Evolutionary conservation across 768 basidiomycete genomes (phyloP), one percentile per base, ranked within the genome.

Genomic region (Mycena vulgaris): DNA sequence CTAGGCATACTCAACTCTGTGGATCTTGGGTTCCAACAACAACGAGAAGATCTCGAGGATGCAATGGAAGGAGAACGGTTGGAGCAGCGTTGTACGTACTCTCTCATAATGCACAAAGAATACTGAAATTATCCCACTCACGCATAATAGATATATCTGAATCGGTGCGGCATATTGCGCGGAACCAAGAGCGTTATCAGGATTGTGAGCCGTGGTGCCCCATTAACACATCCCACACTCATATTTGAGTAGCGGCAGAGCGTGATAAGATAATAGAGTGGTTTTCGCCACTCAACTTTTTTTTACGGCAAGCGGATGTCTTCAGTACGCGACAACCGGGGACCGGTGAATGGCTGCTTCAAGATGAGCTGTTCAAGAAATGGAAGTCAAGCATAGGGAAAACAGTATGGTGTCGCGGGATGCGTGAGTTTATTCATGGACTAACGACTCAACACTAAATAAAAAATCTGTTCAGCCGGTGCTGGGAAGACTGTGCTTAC

Each of bases 401-500:
- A 42, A 33, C 17, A 25, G 4, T 68, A n/a, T 55, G 60, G 60
- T 63, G 60, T 37, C 51, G 5, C 0, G 59, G 67, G 19, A 53
- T 48, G 3, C 66, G 66, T 68, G 21, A 17, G 66, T 61, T 0
- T 21, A 39, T 21, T 13, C 37, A 17, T 19, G n/a, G n/a, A n/a
- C n/a, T 23, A 1, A 39, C 33, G 3, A 2, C 31, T 52, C 16
- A 21, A 27, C 14, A 14, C 30, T 21, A 5, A 66, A 1, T 23
- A 6, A 23, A 21, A 7, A 6, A 42, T n/a, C n/a, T n/a, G 14
- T 6, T n/a, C 13, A 67, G 66, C 66, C 11, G 66, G 66, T 6
- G 51, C 66, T 3, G 66, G 66, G 23, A 66, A 66, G 13, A 66
- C 65, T 37, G 55, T 66, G n/a, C 40, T 66, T 35, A 49, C 23